phyloP scores from a whole-genome alignment of 768 basidiomycete genomes.

The Polyporus arcularius region DNA sequence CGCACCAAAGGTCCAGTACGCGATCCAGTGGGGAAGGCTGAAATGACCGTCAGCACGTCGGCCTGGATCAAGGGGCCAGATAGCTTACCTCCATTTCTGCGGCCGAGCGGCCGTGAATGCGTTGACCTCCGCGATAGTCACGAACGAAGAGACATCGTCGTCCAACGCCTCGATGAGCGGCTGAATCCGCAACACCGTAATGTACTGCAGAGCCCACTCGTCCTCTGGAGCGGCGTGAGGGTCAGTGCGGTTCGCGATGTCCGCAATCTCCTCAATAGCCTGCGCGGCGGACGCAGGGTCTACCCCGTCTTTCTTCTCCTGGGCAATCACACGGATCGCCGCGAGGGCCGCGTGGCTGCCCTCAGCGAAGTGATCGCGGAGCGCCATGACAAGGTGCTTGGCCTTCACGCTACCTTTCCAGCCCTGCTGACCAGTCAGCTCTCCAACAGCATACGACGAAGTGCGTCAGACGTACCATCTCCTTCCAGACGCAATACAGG shows the following conservation, averaged over 20 bases:
- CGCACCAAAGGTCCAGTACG: constrained; percentile 36
- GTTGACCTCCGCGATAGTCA: constrained; percentile 36
- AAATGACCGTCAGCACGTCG: not conserved
- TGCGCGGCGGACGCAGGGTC: not conserved
- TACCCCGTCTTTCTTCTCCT: not conserved
- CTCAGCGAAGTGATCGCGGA: too few species aligned
- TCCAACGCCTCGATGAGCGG: constrained; percentile 40
- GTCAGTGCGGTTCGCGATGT: not conserved
- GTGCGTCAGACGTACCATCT: not conserved
- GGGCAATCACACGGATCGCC: not conserved
- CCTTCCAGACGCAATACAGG: constrained; percentile 51
- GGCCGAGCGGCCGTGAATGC: constrained; percentile 31
- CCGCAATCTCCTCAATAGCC: not conserved
- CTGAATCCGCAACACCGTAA: constrained; percentile 33
- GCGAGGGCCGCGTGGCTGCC: too few species aligned
- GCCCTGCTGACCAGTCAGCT: too few species aligned
- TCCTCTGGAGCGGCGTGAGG: constrained; percentile 8
- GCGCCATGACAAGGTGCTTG: too few species aligned
- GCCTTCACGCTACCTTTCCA: too few species aligned
- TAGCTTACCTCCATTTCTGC: constrained; percentile 27
- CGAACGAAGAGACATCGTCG: constrained; percentile 38
- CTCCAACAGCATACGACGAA: too few species aligned
- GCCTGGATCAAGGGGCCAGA: not conserved
- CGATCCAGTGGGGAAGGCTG: constrained; percentile 33
- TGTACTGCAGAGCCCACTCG: constrained; percentile 28